Conservation (phyloP, 2,329 filamentous ascomycete genomes). For the Penicillium rolfsii region DNA sequence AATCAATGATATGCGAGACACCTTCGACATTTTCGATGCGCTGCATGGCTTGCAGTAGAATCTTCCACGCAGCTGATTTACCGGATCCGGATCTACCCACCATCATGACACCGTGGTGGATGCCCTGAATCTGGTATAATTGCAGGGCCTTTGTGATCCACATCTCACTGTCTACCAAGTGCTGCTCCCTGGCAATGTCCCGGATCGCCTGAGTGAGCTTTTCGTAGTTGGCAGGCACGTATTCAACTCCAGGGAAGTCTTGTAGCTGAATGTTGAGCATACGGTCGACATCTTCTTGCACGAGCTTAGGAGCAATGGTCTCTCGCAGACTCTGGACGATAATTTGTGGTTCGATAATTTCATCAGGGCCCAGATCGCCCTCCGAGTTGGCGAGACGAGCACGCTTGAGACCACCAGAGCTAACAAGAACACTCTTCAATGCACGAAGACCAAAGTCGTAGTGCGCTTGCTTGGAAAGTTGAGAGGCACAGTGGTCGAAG, state of each 20-base stretch:
- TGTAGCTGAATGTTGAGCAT: conserved; percentile 82
- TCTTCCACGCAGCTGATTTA: conserved; percentile 93
- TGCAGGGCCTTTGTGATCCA: conserved; percentile 99
- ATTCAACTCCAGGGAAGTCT: conserved; percentile 90
- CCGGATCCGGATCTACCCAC: conserved; percentile 96
- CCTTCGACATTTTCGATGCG: conserved; percentile 90
- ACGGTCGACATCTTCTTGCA: conserved; percentile 85
- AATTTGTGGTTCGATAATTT: conserved; percentile 89
- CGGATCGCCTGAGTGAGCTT: conserved; percentile 80
- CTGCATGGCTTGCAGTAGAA: conserved; percentile 87
- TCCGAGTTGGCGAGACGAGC: conserved; percentile 67
- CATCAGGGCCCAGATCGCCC: conserved; percentile 65
- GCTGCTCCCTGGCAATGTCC: conserved; percentile 78
- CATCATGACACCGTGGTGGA: conserved; percentile 99
- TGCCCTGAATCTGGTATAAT: conserved; percentile 94
- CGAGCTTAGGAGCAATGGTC: conserved; percentile 96
- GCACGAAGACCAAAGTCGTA: conserved; percentile 99
- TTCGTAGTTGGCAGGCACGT: conserved; percentile 84
- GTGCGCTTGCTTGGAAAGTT: conserved; percentile 92
- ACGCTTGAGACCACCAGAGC: conserved; percentile 90
- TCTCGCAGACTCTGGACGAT: conserved; percentile 98
- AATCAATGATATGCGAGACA: conserved; percentile 96
- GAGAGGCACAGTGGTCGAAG: conserved; percentile 84
- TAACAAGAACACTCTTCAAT: conserved; percentile 96
- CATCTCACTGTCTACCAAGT: conserved; percentile 85